Percentiles rank a stretch among this genome's conserved stretches.
These are phyloP conservation scores for Microbotryomycetes sp. DNA, from an alignment of 1,284 basidiomycete species.

Conservation along the genomic window DNA sequence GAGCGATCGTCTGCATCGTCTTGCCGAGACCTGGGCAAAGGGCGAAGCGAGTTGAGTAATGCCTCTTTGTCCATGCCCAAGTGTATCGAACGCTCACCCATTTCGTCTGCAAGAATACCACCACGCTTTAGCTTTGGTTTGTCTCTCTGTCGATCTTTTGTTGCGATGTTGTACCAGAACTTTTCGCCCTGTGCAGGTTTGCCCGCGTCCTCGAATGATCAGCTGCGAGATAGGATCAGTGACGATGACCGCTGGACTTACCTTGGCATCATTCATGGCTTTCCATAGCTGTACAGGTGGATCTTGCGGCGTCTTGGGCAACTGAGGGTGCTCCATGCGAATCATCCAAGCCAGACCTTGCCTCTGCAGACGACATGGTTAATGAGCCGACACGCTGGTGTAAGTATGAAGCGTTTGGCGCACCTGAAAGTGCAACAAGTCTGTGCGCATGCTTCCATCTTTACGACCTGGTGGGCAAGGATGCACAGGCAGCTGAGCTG, in stretches of 20 bases:
- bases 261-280: conserved; percentile 50
- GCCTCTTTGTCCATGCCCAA: too few species aligned
- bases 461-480: conserved; percentile 29
- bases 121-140: conserved; percentile 67
- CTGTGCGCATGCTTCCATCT: conserved; percentile 25
- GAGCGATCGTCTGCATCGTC: conserved; percentile 54
- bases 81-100: conserved; percentile 66
- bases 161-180: conserved; percentile 55
- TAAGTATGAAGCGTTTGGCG: background rate
- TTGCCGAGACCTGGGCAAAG: conserved; percentile 56
- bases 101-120: conserved; percentile 78
- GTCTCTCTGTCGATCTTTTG: conserved; percentile 61
- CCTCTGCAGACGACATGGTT: conserved; percentile 8
- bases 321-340: conserved; percentile 29
- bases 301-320: conserved; percentile 47
- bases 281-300: conserved; percentile 83
- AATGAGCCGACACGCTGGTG: too few species aligned
- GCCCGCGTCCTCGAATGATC: conserved; percentile 51
- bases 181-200: conserved; percentile 16
- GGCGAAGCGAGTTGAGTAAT: background rate
- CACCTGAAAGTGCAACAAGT: conserved; percentile 29
- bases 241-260: conserved; percentile 59
- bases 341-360: conserved; percentile 36
- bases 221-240: background rate
- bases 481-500: conserved; percentile 13